Conservation (phyloP, 192 early-diverging fungal genomes). For the Backusella tuberculispora region DNA sequence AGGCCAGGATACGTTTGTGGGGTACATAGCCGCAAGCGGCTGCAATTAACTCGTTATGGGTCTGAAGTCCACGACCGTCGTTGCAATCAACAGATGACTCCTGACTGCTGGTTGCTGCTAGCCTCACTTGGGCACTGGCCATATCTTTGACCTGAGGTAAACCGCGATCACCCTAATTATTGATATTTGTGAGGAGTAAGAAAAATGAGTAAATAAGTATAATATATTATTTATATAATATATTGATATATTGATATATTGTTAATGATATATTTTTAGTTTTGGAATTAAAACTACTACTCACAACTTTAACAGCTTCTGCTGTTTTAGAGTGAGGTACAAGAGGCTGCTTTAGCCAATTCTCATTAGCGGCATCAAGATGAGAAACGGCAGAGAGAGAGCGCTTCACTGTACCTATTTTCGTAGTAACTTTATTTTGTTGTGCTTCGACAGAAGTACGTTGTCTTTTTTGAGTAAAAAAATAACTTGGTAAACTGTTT, state of each 20-base stretch:
- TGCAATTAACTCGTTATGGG: neutral
- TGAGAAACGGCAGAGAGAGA: constrained; percentile 8
- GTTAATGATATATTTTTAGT: too few relatives aligned
- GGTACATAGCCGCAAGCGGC: neutral
- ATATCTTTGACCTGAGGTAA: neutral
- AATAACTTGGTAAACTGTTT: neutral
- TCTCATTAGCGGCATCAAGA: constrained; percentile 24
- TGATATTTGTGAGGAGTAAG: neutral
- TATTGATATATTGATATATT: too few relatives aligned
- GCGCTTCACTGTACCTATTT: neutral
- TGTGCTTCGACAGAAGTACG: neutral
- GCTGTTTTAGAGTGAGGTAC: neutral
- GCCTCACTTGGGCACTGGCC: neutral
- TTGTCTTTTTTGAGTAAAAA: neutral
- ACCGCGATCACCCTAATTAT: constrained; percentile 3
- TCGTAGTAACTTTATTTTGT: neutral
- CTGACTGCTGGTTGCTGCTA: neutral
- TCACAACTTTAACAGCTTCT: neutral
- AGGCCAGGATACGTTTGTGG: neutral
- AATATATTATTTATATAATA: too few relatives aligned
- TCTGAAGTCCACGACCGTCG: neutral
- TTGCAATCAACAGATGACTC: neutral
- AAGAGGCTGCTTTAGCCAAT: constrained; percentile 19
- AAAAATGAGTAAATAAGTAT: too few relatives aligned
- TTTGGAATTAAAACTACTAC: neutral